These are phyloP conservation scores for Penicillium concentricum DNA, from an alignment of 2,329 filamentous ascomycete species.

Conservation along the genomic window DNA sequence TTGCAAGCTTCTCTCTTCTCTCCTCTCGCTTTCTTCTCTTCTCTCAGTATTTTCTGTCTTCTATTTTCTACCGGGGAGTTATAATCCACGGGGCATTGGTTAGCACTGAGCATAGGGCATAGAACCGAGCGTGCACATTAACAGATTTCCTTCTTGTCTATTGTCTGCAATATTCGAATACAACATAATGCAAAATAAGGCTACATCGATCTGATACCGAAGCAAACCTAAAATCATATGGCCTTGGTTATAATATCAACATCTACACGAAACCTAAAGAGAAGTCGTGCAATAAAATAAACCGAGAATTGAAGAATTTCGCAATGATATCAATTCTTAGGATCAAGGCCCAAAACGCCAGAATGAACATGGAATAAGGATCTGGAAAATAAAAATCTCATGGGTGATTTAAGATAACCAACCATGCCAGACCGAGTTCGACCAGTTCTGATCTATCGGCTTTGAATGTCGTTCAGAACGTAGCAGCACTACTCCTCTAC, in stretches of 20 bases:
- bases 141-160: not conserved
- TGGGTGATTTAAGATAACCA: not conserved
- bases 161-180: not conserved
- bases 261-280: not conserved
- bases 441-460: not conserved
- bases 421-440: not conserved
- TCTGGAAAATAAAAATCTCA: conserved; percentile 1
- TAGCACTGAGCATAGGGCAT: not conserved
- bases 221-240: not conserved
- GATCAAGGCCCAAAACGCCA: conserved; percentile 1
- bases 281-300: not conserved
- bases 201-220: not conserved
- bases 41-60: not conserved
- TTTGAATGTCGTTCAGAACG: not conserved
- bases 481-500: conserved; percentile 37
- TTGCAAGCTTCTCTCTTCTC: not conserved
- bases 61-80: not conserved
- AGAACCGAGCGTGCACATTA: not conserved
- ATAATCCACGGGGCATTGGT: not conserved
- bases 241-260: not conserved
- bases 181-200: not conserved
- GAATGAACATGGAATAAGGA: not conserved
- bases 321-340: not conserved
- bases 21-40: not conserved
- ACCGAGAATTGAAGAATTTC: not conserved